Conservation (phyloP, 2,329 filamentous ascomycete species). For the Exophiala phaeomuriformis region DNA sequence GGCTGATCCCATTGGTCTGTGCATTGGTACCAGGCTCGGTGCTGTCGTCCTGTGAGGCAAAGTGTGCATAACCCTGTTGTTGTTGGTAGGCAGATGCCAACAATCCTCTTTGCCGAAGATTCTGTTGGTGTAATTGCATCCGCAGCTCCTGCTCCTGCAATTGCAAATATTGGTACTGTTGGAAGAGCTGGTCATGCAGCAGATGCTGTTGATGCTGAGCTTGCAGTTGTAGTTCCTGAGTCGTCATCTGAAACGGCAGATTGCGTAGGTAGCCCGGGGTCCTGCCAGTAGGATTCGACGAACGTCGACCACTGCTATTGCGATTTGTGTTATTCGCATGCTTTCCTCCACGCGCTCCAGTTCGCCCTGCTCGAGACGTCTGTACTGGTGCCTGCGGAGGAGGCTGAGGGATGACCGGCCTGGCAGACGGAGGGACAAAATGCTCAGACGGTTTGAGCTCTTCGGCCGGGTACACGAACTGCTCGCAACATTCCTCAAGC, state of each 20-base stretch:
- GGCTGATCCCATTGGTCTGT: slow-evolving; percentile 16
- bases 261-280: slow-evolving; percentile 34
- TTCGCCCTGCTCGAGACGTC: slow-evolving; percentile 42
- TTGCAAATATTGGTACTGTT: slow-evolving; percentile 45
- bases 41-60: slow-evolving; percentile 28
- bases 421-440: slow-evolving; percentile 45
- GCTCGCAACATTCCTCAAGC: slow-evolving; percentile 74
- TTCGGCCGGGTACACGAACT: slow-evolving; percentile 75
- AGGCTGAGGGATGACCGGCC: slow-evolving; percentile 44
- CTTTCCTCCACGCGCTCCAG: slow-evolving; percentile 44
- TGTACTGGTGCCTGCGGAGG: slow-evolving; percentile 33
- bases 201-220: slow-evolving; percentile 43
- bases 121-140: slow-evolving; percentile 42
- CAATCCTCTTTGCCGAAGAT: slow-evolving; percentile 28
- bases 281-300: slow-evolving; percentile 51
- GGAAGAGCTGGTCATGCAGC: slow-evolving; percentile 44
- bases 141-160: slow-evolving; percentile 45
- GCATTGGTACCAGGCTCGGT: slow-evolving; percentile 15
- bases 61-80: slow-evolving; percentile 34
- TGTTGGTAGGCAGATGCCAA: slow-evolving; percentile 16
- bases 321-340: slow-evolving; percentile 45
- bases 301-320: slow-evolving; percentile 42
- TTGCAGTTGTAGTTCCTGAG: slow-evolving; percentile 34
- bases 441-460: slow-evolving; percentile 24
- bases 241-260: slow-evolving; percentile 32